Evolutionary conservation across 257 asterid genomes (phyloP), one percentile per base, ranked within the genome.

Genomic region (Ophiorrhiza pumila): DNA sequence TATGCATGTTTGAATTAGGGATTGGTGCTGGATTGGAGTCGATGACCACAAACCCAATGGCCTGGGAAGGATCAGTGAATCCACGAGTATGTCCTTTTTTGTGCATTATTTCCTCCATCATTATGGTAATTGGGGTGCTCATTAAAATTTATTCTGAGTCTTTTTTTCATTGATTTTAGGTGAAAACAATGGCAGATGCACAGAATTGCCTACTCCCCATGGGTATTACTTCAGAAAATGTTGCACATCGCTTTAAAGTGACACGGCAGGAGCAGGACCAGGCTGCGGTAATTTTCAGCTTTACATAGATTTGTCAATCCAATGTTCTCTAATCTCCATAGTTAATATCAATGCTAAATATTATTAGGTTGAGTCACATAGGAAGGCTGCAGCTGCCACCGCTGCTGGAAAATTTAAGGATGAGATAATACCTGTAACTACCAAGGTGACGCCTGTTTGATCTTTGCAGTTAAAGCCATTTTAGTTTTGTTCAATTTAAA

Each of bases 1-100:
- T 42, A 23, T 78, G 47, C 71, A 74, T 55, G 1, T 76, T 42
- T 69, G 64, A 57, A 76, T 68, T 72, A 95, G 99, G 99, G 42
- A 95, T 95, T 85, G 99, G 98, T 67, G 99, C 99, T 62, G 99
- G 99, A 22, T 81, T 95, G 95, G 99, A 95, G 74, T 90, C 99
- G 0, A 95, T 95, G 99, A 90, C 97, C 4, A 32, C 52, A 71
- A 89, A 95, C 80, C 91, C 99, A 46, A 92, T 92, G 99, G 96
- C 94, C 46, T 95, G 95, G 93, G 99, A 95, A 57, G 99, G 97
- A 80, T 89, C 96, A 46, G 96, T 95, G 63, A 95, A 95, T 78
- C 99, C 99, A 61, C 86, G 90, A 80, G 99, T 90, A 92, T 73
- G 42, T 53, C 47, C 37, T 22, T 77, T 68, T n/a, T 43, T 59